Evolutionary conservation across 306 rosid species (phyloP).

Genomic region (Rubus parviflorus): DNA sequence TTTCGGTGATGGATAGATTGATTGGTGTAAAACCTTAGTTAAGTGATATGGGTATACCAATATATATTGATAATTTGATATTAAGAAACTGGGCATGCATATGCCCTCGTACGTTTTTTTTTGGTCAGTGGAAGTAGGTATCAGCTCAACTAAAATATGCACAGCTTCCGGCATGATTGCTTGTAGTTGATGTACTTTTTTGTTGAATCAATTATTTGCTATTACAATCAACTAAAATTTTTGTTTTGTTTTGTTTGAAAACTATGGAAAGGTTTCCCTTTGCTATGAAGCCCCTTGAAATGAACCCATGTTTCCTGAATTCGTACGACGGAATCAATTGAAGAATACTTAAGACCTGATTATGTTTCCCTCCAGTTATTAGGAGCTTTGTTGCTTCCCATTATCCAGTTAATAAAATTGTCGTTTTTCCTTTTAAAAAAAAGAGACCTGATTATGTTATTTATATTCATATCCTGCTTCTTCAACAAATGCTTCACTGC

Average conservation of each 20-base stretch:
- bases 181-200: too few relatives aligned
- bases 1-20: slow-evolving; percentile 62
- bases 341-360: too few relatives aligned
- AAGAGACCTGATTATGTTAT: too few relatives aligned
- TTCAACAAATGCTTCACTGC: background rate
- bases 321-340: too few relatives aligned
- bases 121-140: slow-evolving; percentile 9
- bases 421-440: too few relatives aligned
- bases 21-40: slow-evolving; percentile 60
- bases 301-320: too few relatives aligned
- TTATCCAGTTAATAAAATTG: too few relatives aligned
- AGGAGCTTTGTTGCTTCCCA: too few relatives aligned
- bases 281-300: too few relatives aligned
- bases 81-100: slow-evolving; percentile 22
- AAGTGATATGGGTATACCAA: slow-evolving; percentile 49
- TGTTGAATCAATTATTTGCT: background rate
- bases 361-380: too few relatives aligned
- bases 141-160: background rate
- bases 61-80: slow-evolving; percentile 53
- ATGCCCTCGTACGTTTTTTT: slow-evolving; percentile 2
- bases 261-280: too few relatives aligned
- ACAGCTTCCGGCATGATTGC: background rate
- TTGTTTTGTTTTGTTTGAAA: too few relatives aligned
- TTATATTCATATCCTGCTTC: background rate
- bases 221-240: background rate